Evolutionary conservation across 1,284 basidiomycete genomes (phyloP).

Genomic region (Ceratobasidium sp.): DNA sequence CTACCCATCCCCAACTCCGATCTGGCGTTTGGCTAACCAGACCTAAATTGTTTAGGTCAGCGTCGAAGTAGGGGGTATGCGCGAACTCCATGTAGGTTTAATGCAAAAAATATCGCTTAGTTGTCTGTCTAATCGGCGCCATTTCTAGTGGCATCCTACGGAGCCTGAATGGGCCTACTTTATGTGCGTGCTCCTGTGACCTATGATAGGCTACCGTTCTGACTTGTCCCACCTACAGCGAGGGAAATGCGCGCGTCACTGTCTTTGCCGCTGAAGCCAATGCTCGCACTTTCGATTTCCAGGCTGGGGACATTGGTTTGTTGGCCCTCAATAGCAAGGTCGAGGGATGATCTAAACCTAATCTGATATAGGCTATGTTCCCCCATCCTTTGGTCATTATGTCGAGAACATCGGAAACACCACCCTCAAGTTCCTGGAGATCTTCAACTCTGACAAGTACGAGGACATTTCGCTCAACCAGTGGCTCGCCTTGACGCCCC

Average conservation of each 20-base stretch:
- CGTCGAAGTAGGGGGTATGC: neutral
- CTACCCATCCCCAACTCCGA: neutral
- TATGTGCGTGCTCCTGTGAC: conserved; percentile 38
- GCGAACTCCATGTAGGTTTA: conserved; percentile 62
- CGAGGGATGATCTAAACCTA: neutral
- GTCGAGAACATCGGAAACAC: conserved; percentile 76
- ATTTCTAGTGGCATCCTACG: conserved; percentile 25
- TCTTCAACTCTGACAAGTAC: conserved; percentile 62
- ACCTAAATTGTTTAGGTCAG: neutral
- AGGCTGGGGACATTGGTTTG: conserved; percentile 61
- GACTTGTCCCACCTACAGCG: conserved; percentile 49
- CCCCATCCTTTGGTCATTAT: conserved; percentile 67
- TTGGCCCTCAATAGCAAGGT: neutral
- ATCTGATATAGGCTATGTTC: conserved; percentile 57
- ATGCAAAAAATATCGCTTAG: too few relatives aligned
- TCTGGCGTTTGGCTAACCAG: neutral
- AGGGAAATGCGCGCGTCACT: conserved; percentile 57
- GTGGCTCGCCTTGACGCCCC: conserved; percentile 72
- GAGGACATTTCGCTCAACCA: conserved; percentile 65
- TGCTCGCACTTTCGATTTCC: conserved; percentile 15
- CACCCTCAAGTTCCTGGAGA: conserved; percentile 67
- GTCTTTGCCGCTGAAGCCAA: conserved; percentile 8
- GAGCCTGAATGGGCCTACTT: conserved; percentile 47
- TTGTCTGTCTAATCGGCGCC: conserved; percentile 21
- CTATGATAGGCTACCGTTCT: too few relatives aligned